A percentile compares a stretch with the other conserved stretches of the same genome.
Evolutionary conservation across 1,139 yeast species (phyloP).

Genomic region (Lizanozyma gosingica): DNA sequence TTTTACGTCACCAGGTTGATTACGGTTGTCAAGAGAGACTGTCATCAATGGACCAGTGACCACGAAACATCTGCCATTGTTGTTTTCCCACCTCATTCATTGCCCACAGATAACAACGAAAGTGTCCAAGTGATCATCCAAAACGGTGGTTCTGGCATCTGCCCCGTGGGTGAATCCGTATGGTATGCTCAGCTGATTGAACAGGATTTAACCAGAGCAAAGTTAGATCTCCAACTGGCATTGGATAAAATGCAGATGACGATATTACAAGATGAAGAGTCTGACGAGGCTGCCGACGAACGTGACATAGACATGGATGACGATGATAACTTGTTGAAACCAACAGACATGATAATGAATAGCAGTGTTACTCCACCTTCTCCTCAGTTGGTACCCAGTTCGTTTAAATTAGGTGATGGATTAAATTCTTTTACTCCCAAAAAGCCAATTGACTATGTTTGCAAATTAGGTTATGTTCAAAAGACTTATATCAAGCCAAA

Average conservation of each 20-base stretch:
- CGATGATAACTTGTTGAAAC: conserved; percentile 43
- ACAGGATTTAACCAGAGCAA: conserved; percentile 55
- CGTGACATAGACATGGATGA: conserved; percentile 41
- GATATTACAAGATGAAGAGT: conserved; percentile 67
- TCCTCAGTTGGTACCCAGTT: conserved; percentile 31
- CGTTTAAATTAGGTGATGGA: conserved; percentile 79
- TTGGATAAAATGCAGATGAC: conserved; percentile 70
- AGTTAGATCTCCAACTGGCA: conserved; percentile 73
- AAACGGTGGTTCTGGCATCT: conserved; percentile 85
- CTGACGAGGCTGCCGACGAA: conserved; percentile 42
- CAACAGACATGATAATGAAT: conserved; percentile 54
- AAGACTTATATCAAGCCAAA: conserved; percentile 43
- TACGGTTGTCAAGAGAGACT: conserved; percentile 77
- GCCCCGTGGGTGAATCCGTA: conserved; percentile 80
- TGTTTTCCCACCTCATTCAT: conserved; percentile 86
- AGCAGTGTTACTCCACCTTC: background rate
- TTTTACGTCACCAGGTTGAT: conserved; percentile 62
- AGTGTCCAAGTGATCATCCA: conserved; percentile 83
- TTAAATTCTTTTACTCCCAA: conserved; percentile 77
- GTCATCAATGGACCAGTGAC: conserved; percentile 86
- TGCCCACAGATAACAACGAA: conserved; percentile 53
- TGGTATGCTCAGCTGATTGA: conserved; percentile 87
- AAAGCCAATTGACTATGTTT: conserved; percentile 65
- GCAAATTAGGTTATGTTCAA: conserved; percentile 79
- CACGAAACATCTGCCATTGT: conserved; percentile 80